Base-by-base conservation (phyloP, 352 stramenopile species). In the Globisporangium uncinulatum region DNA sequence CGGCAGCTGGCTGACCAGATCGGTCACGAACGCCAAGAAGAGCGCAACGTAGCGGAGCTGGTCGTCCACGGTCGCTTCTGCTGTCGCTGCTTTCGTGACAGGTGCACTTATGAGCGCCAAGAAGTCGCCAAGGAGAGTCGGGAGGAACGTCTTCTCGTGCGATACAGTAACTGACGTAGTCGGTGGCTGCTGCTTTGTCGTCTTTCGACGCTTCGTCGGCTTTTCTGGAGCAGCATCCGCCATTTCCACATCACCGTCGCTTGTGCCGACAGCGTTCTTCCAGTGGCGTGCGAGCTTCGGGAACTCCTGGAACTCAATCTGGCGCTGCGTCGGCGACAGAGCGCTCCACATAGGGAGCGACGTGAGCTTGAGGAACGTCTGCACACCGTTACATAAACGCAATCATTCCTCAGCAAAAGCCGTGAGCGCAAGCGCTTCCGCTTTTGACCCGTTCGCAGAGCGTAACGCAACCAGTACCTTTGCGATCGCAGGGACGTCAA, bases 1-100 rank as follows among this genome's bases (percentile, higher is more conserved):
- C n/a, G 90, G 80, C 2, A 96, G 65, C 63, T 97, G 87, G 24
- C 62, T 76, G 50, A 98, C 69, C 9, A 98, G 65, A 44, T 98
- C 90, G 29, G 79, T 82, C 39, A 96, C 56, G 37, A 97, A 68
- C 46, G 82, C 80, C 56, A 97, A 54, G 42, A 86, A 87, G 14
- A 87, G 54, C 15, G 72, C 82, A 11, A 87, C 42, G 49, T 84
- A 94, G 41, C 51, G 52, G 9, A 72, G 47, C 29, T 56, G 46
- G 15, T 58, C 56, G 32, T 66, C 58, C 5, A 44, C 36, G 24
- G 24, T 29, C 4, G 63, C 60, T 3, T 29, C 20, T 19, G 37
- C 50, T 5, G 45, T 51, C 11, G n/a, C 13, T 15, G 65, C 71
- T 21, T 62, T 34, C 31, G 74, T 56, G 43, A 56, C 24, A 24